Conservation (phyloP, 805 yeast species). For the Priceomyces castillae region DNA sequence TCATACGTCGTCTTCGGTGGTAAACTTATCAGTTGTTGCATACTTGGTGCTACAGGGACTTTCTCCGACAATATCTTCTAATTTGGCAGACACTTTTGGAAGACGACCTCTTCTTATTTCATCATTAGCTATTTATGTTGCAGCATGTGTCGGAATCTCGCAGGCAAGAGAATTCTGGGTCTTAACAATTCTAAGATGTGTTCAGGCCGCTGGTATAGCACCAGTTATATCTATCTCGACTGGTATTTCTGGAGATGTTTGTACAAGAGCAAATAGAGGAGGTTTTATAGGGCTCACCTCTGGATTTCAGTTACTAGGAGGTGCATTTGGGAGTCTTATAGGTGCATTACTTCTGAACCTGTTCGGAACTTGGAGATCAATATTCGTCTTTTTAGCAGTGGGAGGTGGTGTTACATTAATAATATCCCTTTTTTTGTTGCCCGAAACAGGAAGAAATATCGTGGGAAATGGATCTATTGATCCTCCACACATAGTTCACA, state of each 20-base stretch:
- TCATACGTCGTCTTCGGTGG: conserved; percentile 51
- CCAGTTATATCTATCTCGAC: conserved; percentile 69
- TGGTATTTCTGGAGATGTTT: conserved; percentile 73
- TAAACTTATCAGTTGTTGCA: conserved; percentile 72
- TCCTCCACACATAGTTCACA: conserved; percentile 45
- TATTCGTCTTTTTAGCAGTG: conserved; percentile 73
- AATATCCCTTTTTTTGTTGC: conserved; percentile 38
- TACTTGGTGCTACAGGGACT: conserved; percentile 76
- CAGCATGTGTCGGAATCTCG: conserved; percentile 67
- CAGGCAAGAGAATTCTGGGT: conserved; percentile 54
- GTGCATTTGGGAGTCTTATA: conserved; percentile 76
- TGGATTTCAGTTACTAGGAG: conserved; percentile 68
- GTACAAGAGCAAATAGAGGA: conserved; percentile 66
- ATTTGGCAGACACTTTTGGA: conserved; percentile 68
- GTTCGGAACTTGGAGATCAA: conserved; percentile 59
- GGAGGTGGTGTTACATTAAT: conserved; percentile 49
- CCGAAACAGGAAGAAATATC: conserved; percentile 71
- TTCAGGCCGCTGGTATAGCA: conserved; percentile 77
- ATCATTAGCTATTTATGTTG: conserved; percentile 55
- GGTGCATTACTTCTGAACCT: conserved; percentile 42
- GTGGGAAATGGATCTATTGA: conserved; percentile 72
- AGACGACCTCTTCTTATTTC: conserved; percentile 63
- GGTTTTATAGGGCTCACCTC: conserved; percentile 61
- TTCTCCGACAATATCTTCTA: conserved; percentile 66
- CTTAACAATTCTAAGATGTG: conserved; percentile 62